Conservation (phyloP, 2,329 filamentous ascomycete species). For the Fusarium albosuccineum region DNA sequence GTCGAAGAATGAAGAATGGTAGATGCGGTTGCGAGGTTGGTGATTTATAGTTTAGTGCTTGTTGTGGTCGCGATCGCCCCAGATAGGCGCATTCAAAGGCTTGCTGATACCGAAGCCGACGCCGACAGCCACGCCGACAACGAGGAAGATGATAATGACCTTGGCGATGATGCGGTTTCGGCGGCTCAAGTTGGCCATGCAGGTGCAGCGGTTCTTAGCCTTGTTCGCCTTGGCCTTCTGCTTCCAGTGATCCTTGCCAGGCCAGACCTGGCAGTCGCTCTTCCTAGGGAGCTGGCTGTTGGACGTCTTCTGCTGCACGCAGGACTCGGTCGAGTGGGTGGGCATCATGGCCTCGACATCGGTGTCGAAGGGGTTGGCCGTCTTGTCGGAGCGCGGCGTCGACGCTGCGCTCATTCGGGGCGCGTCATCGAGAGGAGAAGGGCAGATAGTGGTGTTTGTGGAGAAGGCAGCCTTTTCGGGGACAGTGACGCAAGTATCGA, state of each 20-base stretch:
- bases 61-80: slow-evolving; percentile 56
- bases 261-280: slow-evolving; percentile 70
- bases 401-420: slow-evolving; percentile 55
- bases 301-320: slow-evolving; percentile 49
- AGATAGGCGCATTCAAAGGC: slow-evolving; percentile 70
- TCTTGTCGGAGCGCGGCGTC: slow-evolving; percentile 58
- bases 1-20: not conserved
- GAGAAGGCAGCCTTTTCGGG: slow-evolving; percentile 50
- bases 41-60: not conserved
- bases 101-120: slow-evolving; percentile 73
- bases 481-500: slow-evolving; percentile 40
- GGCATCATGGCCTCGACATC: slow-evolving; percentile 68
- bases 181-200: slow-evolving; percentile 65
- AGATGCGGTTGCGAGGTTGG: not conserved
- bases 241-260: slow-evolving; percentile 71
- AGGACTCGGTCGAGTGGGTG: slow-evolving; percentile 41
- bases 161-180: slow-evolving; percentile 68
- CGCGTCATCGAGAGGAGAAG: slow-evolving; percentile 39
- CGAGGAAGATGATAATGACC: slow-evolving; percentile 64
- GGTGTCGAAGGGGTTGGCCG: slow-evolving; percentile 67
- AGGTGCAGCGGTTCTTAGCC: slow-evolving; percentile 63
- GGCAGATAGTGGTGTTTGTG: slow-evolving; percentile 39
- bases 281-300: slow-evolving; percentile 50
- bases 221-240: slow-evolving; percentile 70
- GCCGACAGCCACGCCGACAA: slow-evolving; percentile 67